Evolutionary conservation across 116 monocot genomes (phyloP), one percentile per base, ranked within the genome.

Genomic region (Iris pallida): DNA sequence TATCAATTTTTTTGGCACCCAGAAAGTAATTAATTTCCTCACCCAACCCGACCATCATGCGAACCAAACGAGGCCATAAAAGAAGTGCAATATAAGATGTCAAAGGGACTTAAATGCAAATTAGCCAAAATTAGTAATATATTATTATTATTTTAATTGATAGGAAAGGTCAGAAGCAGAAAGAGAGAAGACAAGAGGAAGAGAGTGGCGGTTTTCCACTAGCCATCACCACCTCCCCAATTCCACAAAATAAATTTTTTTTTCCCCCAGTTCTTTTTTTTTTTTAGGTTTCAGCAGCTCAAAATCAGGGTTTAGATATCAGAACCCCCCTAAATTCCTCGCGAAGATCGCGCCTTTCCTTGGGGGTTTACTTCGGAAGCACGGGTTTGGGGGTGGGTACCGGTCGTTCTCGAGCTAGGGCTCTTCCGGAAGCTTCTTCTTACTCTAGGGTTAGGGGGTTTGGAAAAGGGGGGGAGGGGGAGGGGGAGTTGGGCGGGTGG

Each of bases 401-500:
- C 44, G 16, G n/a, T 43, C 45, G 61, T 16, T 45, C 15, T 61
- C 61, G 7, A 16, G 13, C 15, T 15, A 14, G 61, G 6, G n/a
- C 20, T 19, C 19, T 61, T 30, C 30, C 30, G 30, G 30, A 30
- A 30, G 30, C 30, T 14, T 65, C 49, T 17, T 14, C 9, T 66
- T 30, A 30, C 3, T 3, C 30, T 3, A 20, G 20, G 49, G 66
- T 44, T 40, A 30, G 66, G n/a, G n/a, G 53, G 44, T 51, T 66
- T 53, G 2, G 12, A 48, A 30, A 20, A 41, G 45, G 3, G 3
- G n/a, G n/a, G n/a, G n/a, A n/a, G n/a, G n/a, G 53, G 75, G 67
- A 75, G 61, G 64, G 62, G 62, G 41, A 63, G 30, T 20, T 57
- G 58, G 13, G 75, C 47, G 78, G 1, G 73, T 46, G 55, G 74